Evolutionary conservation across 2,329 filamentous ascomycete species (phyloP).

Genomic region (Uncinocarpus reesii): DNA sequence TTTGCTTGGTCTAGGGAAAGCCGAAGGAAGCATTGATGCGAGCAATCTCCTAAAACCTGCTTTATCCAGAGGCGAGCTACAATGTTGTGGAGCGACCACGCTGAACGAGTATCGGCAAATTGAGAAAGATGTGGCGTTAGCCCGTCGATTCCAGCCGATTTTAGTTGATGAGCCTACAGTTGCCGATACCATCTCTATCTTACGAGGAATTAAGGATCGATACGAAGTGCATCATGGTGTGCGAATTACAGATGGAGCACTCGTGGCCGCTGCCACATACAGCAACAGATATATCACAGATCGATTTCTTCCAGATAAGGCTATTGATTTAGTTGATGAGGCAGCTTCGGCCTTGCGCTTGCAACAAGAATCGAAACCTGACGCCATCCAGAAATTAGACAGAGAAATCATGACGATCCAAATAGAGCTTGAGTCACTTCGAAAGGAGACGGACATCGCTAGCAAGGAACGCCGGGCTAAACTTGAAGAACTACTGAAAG

Average conservation of each 20-base stretch:
- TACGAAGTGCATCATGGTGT: constrained; percentile 98
- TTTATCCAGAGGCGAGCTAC: constrained; percentile 80
- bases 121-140: constrained; percentile 90
- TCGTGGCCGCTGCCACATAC: constrained; percentile 84
- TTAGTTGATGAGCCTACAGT: constrained; percentile 85
- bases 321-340: constrained; percentile 93
- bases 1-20: constrained; percentile 82
- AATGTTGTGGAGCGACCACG: constrained; percentile 92
- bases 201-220: constrained; percentile 92
- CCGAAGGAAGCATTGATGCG: constrained; percentile 91
- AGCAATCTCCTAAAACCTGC: constrained; percentile 91
- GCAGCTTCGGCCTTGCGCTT: constrained; percentile 80
- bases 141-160: constrained; percentile 88
- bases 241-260: constrained; percentile 78
- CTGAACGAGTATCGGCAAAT: constrained; percentile 85
- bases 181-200: constrained; percentile 85
- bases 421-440: constrained; percentile 86
- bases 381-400: constrained; percentile 83
- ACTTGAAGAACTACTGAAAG: constrained; percentile 64
- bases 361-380: constrained; percentile 94
- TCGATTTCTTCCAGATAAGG: constrained; percentile 90
- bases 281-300: constrained; percentile 96
- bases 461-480: constrained; percentile 82
- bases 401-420: constrained; percentile 95
- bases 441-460: constrained; percentile 85